These are phyloP conservation scores for Cyclotella baltica DNA, from an alignment of 108 stramenopile genomes.

Conservation along the genomic window DNA sequence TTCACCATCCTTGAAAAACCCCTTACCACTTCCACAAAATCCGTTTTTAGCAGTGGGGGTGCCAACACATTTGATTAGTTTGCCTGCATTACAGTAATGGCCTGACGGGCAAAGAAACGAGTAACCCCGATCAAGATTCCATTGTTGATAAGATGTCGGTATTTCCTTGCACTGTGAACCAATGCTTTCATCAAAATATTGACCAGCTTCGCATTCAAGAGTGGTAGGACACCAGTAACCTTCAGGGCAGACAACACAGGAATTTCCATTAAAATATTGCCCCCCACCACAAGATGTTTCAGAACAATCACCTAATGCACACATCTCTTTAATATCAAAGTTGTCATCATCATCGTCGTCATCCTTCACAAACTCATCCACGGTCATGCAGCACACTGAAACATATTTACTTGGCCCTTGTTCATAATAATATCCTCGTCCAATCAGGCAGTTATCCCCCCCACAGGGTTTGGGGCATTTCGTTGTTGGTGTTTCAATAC, in stretches of 20 bases:
- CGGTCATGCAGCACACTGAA: no score
- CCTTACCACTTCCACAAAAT: neutral
- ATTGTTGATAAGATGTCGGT: neutral
- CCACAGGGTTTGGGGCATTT: neutral
- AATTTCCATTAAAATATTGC: neutral
- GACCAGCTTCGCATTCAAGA: no score
- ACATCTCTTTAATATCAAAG: neutral
- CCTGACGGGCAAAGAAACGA: neutral
- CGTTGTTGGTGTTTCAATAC: neutral
- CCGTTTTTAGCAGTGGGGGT: neutral
- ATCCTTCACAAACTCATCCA: no score
- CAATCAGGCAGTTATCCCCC: neutral
- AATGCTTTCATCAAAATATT: no score
- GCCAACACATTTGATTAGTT: neutral
- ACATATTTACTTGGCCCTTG: no score
- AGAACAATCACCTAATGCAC: neutral
- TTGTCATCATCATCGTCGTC: neutral
- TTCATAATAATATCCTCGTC: neutral
- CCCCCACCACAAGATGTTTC: neutral
- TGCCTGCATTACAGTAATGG: neutral
- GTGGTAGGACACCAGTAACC: neutral
- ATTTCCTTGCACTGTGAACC: neutral
- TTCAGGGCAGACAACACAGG: neutral
- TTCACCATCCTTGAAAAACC: neutral
- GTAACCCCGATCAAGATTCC: neutral